Evolutionary conservation across 495 filamentous ascomycete genomes (phyloP).

Genomic region (Neurospora sp.): DNA sequence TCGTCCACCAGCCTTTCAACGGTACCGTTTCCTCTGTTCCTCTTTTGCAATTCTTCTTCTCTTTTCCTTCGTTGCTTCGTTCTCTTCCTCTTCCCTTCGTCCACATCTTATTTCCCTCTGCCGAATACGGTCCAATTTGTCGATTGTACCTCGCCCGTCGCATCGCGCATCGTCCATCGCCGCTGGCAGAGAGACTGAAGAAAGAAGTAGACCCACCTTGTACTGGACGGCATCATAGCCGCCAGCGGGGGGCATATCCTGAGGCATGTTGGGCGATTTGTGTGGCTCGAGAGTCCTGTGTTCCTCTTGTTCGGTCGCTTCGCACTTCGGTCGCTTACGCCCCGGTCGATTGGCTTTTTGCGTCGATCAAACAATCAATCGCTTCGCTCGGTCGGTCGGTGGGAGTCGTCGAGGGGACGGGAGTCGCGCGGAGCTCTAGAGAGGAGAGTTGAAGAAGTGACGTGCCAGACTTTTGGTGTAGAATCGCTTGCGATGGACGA

Average conservation of each 20-base stretch:
- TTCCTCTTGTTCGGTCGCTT: background rate
- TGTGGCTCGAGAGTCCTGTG: constrained; percentile 2
- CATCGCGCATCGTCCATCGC: background rate
- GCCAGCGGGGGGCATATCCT: constrained; percentile 89
- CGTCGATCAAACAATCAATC: background rate
- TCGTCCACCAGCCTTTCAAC: background rate
- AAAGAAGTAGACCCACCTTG: constrained; percentile 53
- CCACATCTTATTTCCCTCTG: background rate
- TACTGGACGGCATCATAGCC: constrained; percentile 95
- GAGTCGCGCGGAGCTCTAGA: background rate
- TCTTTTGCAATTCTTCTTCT: background rate
- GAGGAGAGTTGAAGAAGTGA: background rate
- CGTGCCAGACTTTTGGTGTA: background rate
- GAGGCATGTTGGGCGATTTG: constrained; percentile 45
- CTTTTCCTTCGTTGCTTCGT: background rate
- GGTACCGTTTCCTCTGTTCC: background rate
- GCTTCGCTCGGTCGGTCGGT: background rate
- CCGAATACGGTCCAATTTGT: background rate
- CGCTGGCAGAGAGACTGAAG: background rate
- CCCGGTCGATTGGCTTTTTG: background rate
- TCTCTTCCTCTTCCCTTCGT: background rate
- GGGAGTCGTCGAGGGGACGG: background rate
- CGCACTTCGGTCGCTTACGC: background rate
- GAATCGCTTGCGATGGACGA: background rate
- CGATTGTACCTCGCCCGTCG: background rate